Percentiles rank a stretch among this genome's conserved stretches.
Evolutionary conservation across 352 stramenopile species (phyloP).

Genomic region (Phytophthora agathidicida): DNA sequence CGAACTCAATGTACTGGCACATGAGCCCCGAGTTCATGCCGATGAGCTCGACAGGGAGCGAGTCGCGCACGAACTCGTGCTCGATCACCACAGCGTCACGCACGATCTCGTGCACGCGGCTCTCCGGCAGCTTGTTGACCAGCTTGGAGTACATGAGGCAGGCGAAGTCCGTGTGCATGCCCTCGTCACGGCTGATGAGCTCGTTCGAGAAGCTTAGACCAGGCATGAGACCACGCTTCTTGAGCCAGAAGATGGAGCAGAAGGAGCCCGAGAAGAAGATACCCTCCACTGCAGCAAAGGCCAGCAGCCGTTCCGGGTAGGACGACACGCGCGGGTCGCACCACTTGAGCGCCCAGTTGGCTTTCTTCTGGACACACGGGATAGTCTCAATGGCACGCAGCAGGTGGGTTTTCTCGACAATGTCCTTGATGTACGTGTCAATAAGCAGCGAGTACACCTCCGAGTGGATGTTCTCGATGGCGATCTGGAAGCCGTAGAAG

Average conservation of each 20-base stretch:
- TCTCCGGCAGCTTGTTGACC: slow-evolving; percentile 95
- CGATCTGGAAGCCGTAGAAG: slow-evolving; percentile 99
- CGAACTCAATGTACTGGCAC: slow-evolving; percentile 99
- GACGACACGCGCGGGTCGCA: slow-evolving; percentile 92
- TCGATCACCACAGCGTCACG: slow-evolving; percentile 96
- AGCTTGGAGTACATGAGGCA: slow-evolving; percentile 99
- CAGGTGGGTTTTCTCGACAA: slow-evolving; percentile 92
- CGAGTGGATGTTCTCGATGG: slow-evolving; percentile 99
- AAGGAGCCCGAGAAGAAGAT: slow-evolving; percentile 99
- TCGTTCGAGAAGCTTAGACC: slow-evolving; percentile 99
- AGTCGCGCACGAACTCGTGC: slow-evolving; percentile 97
- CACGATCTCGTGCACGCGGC: slow-evolving; percentile 95
- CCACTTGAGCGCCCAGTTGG: slow-evolving; percentile 97
- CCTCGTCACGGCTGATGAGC: slow-evolving; percentile 98
- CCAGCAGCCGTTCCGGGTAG: slow-evolving; percentile 97
- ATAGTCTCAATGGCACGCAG: slow-evolving; percentile 98
- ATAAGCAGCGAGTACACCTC: slow-evolving; percentile 99
- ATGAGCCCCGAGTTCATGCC: slow-evolving; percentile 99
- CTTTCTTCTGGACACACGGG: slow-evolving; percentile 97
- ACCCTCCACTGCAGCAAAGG: slow-evolving; percentile 98
- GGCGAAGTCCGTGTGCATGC: slow-evolving; percentile 99
- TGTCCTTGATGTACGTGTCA: slow-evolving; percentile 99
- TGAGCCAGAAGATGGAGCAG: slow-evolving; percentile 99
- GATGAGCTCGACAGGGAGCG: slow-evolving; percentile 98
- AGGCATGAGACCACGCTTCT: slow-evolving; percentile 99